These are phyloP conservation scores for Phyllostachys edulis DNA, from an alignment of 176 grass and related monocot species.

Conservation along the genomic window DNA sequence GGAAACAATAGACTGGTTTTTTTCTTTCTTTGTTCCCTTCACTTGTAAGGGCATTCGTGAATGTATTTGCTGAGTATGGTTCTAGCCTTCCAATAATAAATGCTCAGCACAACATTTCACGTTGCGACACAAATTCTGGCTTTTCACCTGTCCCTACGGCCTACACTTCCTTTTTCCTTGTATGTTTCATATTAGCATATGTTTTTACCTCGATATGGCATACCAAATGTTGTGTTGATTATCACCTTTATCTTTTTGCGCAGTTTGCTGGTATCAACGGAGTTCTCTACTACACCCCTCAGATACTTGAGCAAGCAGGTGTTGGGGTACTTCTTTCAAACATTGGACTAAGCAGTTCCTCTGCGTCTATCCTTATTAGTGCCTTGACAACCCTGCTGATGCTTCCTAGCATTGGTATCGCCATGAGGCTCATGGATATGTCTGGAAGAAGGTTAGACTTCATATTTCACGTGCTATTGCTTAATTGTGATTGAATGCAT, in stretches of 20 bases:
- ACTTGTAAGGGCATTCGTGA: not conserved
- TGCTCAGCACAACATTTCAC: not conserved
- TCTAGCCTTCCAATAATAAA: not conserved
- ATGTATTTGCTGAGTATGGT: slow-evolving; percentile 4
- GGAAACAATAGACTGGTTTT: not conserved
- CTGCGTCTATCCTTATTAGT: slow-evolving; percentile 94
- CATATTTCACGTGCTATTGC: not conserved
- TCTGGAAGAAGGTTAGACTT: slow-evolving; percentile 88
- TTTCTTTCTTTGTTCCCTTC: not conserved
- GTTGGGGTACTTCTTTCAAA: slow-evolving; percentile 77
- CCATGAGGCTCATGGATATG: slow-evolving; percentile 98
- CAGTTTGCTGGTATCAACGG: slow-evolving; percentile 99
- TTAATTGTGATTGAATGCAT: not conserved
- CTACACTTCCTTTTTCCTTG: not conserved
- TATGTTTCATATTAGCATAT: not conserved
- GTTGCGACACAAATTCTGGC: not conserved
- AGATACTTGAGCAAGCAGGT: slow-evolving; percentile 97
- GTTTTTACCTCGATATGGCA: not conserved
- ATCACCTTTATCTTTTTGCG: slow-evolving; percentile 21
- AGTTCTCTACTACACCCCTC: slow-evolving; percentile 98
- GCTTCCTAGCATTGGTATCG: slow-evolving; percentile 91
- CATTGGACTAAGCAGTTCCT: slow-evolving; percentile 71
- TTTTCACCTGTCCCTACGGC: not conserved
- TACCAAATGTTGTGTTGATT: not conserved
- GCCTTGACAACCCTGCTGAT: slow-evolving; percentile 90